Conservation (phyloP, 495 filamentous ascomycete species). For the Penicillium pulvis region DNA sequence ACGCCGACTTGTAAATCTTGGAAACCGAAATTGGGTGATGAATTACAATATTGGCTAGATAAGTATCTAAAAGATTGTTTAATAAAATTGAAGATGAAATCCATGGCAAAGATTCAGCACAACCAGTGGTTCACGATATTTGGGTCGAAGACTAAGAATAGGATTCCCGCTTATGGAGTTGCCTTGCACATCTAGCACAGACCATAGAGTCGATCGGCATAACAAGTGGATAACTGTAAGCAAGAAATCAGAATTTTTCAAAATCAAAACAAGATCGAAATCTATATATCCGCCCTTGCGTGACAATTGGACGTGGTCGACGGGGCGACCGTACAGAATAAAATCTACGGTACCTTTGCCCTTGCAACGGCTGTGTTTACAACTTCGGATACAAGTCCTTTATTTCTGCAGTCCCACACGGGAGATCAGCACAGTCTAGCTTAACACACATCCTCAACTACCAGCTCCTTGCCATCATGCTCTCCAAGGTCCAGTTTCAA, state of each 20-base stretch:
- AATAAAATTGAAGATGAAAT: neutral
- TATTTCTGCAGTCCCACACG: neutral
- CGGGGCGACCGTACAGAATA: neutral
- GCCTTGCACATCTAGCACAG: neutral
- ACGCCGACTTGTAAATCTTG: neutral
- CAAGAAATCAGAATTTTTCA: neutral
- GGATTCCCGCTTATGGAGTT: neutral
- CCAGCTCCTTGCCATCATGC: conserved; percentile 47
- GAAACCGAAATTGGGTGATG: neutral
- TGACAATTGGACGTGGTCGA: neutral
- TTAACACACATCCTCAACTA: conserved; percentile 63
- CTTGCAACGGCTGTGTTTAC: neutral
- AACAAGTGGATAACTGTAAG: neutral
- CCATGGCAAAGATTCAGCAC: neutral
- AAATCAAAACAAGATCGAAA: neutral
- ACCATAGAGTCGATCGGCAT: neutral
- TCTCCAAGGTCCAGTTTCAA: conserved; percentile 77
- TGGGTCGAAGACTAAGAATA: conserved; percentile 1
- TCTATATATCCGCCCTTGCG: neutral
- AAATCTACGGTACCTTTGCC: neutral
- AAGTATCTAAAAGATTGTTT: neutral
- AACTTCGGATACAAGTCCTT: neutral
- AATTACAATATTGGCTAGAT: neutral
- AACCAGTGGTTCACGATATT: conserved; percentile 1
- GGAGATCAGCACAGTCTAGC: conserved; percentile 6